Conservation (phyloP, 2,329 filamentous ascomycete species). For the Diaporthe capsici region DNA sequence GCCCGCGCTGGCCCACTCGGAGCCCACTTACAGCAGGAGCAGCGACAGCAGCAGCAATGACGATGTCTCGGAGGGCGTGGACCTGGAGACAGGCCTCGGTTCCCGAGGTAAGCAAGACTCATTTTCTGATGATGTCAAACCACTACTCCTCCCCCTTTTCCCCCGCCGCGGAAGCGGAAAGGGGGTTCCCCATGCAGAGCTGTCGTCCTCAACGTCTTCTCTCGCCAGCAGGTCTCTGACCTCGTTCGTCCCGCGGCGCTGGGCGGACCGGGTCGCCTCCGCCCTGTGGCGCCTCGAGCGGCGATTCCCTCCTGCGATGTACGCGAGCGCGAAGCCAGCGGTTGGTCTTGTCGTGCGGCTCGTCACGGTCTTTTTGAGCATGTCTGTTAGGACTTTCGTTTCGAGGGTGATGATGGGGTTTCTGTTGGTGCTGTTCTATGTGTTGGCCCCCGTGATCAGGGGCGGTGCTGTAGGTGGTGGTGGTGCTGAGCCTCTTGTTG, state of each 20-base stretch:
- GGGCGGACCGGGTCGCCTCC: conserved; percentile 33
- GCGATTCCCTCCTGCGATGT: neutral
- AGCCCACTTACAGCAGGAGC: neutral
- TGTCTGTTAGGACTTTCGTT: conserved; percentile 41
- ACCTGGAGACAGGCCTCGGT: conserved; percentile 41
- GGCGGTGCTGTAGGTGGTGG: neutral
- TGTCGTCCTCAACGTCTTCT: conserved; percentile 27
- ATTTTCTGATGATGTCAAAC: neutral
- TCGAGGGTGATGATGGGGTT: conserved; percentile 40
- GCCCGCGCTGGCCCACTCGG: conserved; percentile 12
- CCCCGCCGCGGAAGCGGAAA: neutral
- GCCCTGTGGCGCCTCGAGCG: conserved; percentile 34
- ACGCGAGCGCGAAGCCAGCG: conserved; percentile 37
- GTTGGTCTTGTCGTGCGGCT: conserved; percentile 30
- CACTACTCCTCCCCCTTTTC: neutral
- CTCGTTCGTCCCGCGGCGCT: conserved; percentile 29
- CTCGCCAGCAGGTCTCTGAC: conserved; percentile 32
- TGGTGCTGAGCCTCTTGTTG: neutral
- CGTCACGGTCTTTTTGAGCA: conserved; percentile 38
- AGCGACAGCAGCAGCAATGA: neutral
- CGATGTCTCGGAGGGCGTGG: conserved; percentile 31
- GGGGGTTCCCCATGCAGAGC: neutral
- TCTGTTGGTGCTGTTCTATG: conserved; percentile 39
- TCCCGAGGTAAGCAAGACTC: conserved; percentile 29
- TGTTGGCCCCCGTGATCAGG: conserved; percentile 28